phyloP scores from a whole-genome alignment of 2,329 filamentous ascomycete genomes.

The Alternaria alternata region DNA sequence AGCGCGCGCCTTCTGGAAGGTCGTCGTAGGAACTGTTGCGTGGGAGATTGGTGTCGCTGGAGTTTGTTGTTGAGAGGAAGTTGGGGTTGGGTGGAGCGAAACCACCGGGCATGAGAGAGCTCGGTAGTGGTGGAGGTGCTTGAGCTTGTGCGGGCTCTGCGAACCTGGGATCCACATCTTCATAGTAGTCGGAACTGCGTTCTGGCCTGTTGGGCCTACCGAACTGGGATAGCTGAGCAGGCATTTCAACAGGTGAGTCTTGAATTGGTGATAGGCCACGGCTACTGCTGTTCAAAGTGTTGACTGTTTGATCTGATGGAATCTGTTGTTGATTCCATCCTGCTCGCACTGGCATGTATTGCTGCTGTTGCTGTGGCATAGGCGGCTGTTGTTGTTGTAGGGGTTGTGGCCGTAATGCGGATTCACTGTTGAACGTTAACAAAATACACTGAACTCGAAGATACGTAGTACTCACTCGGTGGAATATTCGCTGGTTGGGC shows the following conservation, averaged over 20 bases:
- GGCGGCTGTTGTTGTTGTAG: conserved; percentile 20
- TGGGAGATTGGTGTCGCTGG: conserved; percentile 47
- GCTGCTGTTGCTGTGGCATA: conserved; percentile 28
- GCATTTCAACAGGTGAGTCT: conserved; percentile 48
- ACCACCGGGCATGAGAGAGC: conserved; percentile 46
- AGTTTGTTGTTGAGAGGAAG: conserved; percentile 35
- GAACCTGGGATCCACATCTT: conserved; percentile 92
- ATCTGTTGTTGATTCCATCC: conserved; percentile 51
- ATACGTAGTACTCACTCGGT: conserved; percentile 69
- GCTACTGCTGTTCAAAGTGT: conserved; percentile 36
- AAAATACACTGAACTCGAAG: background rate
- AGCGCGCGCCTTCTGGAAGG: conserved; percentile 69
- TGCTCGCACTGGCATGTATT: conserved; percentile 58
- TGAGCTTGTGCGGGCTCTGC: conserved; percentile 58
- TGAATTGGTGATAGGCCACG: conserved; percentile 52
- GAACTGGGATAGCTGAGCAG: conserved; percentile 40
- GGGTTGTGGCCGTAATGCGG: conserved; percentile 28
- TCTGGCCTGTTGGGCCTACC: conserved; percentile 31
- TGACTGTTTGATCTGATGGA: conserved; percentile 36
- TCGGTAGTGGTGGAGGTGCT: conserved; percentile 41
- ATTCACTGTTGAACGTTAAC: conserved; percentile 25
- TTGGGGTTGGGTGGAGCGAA: conserved; percentile 44
- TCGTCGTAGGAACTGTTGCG: conserved; percentile 68
- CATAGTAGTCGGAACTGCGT: conserved; percentile 73
- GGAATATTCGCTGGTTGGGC: conserved; percentile 75